Base-by-base conservation (phyloP, 441 rosid species). In the Flueggea neowawraea region DNA sequence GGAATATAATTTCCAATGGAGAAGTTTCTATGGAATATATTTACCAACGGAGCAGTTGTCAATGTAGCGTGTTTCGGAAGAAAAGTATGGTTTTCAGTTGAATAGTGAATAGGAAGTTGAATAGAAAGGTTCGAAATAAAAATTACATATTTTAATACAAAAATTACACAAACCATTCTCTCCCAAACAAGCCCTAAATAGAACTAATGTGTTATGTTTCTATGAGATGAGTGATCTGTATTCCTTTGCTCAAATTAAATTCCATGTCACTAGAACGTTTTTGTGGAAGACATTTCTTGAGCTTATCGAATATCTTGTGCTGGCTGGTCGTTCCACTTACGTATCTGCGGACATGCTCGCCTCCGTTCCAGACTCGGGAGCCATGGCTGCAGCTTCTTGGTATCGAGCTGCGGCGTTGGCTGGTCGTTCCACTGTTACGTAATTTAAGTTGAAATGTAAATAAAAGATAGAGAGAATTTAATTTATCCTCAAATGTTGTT, bases 371-470 rank as follows among this genome's bases (percentile, higher is more conserved):
- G 98, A 90, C 71, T 97, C 98, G 0, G 98, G 97, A 39, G 98
- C 98, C 16, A 81, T 94, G 95, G 97, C 96, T 7, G 93, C 83
- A 62, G 95, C 98, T 43, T 67, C 84, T 17, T 94, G 98, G 98
- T 94, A 85, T 76, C 75, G 84, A 64, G 99, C 97, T 0, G 96
- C 95, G 48, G 96, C 96, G 62, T 70, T 92, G 69, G 99, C 96
- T 16, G 80, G n/a, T n/a, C n/a, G n/a, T n/a, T n/a, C n/a, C 7
- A 36, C 0, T 36, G 1, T 58, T 16, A 55, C 2, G 6, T 10
- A 28, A n/a, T 55, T 55, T 55, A 11, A 55, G 59, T 17, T 17
- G 59, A 16, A 10, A 36, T 36, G 15, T 13, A 1, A 6, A 13
- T 55, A 12, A 33, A 2, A 2, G 28, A 22, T n/a, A n/a, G 1